Conservation (phyloP, 257 asterid species). For the Capsicum chinense region DNA sequence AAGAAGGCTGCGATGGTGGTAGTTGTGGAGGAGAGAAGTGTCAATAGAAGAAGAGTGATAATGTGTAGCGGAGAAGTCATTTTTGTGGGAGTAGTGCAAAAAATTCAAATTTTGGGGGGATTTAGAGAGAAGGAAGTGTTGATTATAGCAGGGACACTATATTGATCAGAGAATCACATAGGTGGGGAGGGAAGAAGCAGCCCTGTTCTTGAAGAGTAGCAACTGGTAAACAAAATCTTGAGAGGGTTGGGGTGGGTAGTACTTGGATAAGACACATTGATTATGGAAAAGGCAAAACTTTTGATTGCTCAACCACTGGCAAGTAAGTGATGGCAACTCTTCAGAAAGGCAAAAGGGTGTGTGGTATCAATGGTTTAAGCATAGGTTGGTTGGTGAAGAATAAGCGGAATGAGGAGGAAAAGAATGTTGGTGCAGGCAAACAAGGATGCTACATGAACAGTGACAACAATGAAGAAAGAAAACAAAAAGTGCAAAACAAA, state of each 20-base stretch:
- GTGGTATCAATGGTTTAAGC: not conserved
- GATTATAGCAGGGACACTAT: not conserved
- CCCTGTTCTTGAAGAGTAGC: not conserved
- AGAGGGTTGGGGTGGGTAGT: not conserved
- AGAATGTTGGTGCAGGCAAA: not conserved
- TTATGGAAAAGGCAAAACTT: not conserved
- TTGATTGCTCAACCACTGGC: not conserved
- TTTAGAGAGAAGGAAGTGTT: not conserved
- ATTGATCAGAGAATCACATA: not conserved
- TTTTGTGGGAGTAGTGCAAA: not conserved
- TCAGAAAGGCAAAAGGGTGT: not conserved
- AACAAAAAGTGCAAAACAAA: not conserved
- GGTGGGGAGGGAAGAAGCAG: not conserved
- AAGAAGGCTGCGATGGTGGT: constrained; percentile 39
- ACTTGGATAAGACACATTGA: not conserved
- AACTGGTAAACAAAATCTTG: not conserved
- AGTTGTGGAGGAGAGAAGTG: not conserved
- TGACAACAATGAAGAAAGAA: not conserved
- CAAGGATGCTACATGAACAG: not conserved
- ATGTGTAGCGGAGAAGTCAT: not conserved
- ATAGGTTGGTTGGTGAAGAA: constrained; percentile 9
- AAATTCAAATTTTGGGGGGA: not conserved
- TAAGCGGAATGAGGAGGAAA: not conserved
- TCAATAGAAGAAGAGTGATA: not conserved
- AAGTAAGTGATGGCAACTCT: not conserved